Conservation (phyloP, 176 grass and related monocot species). For the Aechmea fasciata region DNA sequence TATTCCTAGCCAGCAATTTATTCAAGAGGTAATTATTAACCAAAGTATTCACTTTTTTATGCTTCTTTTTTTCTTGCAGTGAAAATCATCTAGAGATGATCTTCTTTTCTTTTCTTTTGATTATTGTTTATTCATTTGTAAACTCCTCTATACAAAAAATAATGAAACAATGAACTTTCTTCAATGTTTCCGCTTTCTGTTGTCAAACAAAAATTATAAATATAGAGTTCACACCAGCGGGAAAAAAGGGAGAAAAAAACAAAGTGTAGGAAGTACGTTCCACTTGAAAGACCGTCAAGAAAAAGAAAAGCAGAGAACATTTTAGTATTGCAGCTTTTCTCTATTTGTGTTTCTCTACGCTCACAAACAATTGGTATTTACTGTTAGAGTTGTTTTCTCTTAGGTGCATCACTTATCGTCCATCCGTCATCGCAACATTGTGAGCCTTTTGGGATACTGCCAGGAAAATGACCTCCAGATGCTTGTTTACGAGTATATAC, state of each 20-base stretch:
- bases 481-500: constrained; percentile 92
- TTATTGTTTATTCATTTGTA: no score
- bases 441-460: constrained; percentile 85
- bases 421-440: constrained; percentile 69
- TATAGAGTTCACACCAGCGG: background rate
- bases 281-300: background rate
- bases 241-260: no score
- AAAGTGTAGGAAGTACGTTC: no score
- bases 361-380: background rate
- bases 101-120: no score
- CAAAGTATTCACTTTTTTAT: background rate
- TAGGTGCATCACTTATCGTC: constrained; percentile 61
- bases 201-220: no score
- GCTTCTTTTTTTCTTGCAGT: no score
- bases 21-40: constrained; percentile 52
- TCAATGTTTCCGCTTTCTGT: no score
- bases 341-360: background rate
- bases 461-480: constrained; percentile 76
- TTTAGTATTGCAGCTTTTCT: background rate
- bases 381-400: constrained; percentile 1
- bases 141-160: no score
- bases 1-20: constrained; percentile 59
- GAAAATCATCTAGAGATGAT: background rate
- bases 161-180: no score
- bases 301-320: background rate